These are phyloP conservation scores for Fomitopsis pulvina DNA, from an alignment of 768 basidiomycete genomes.

Conservation along the genomic window DNA sequence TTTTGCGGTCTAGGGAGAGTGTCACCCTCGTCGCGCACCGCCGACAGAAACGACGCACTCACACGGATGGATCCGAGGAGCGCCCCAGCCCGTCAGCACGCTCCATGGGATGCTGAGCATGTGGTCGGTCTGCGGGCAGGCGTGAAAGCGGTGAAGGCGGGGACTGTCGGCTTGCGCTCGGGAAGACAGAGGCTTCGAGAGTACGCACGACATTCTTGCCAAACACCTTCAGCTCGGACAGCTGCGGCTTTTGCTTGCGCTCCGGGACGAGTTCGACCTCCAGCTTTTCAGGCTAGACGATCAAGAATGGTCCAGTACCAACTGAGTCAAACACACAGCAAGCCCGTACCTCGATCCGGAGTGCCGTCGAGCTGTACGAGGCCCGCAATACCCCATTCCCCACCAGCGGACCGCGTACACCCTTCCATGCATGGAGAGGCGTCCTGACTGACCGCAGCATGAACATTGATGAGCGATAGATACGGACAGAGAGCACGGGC, in stretches of 20 bases:
- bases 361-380: not conserved
- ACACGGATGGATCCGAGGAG: slow-evolving; percentile 82
- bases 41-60: slow-evolving; percentile 21
- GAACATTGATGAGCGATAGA: too few species aligned
- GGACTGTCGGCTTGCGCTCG: not conserved
- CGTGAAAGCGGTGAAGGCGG: not conserved
- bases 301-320: too few species aligned
- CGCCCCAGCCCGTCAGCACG: slow-evolving; percentile 69
- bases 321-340: not conserved
- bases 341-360: not conserved
- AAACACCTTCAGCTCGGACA: not conserved
- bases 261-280: not conserved
- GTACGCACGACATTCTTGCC: not conserved
- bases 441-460: not conserved
- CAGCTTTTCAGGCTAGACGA: not conserved
- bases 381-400: not conserved
- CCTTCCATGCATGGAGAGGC: not conserved
- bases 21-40: not conserved
- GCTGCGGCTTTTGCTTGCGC: not conserved
- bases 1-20: slow-evolving; percentile 46
- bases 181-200: not conserved
- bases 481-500: too few species aligned
- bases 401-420: not conserved
- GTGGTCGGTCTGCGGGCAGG: slow-evolving; percentile 60
- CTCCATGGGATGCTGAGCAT: slow-evolving; percentile 79